Evolutionary conservation across 345 rosid species (phyloP).

Genomic region (Camelina laxa): DNA sequence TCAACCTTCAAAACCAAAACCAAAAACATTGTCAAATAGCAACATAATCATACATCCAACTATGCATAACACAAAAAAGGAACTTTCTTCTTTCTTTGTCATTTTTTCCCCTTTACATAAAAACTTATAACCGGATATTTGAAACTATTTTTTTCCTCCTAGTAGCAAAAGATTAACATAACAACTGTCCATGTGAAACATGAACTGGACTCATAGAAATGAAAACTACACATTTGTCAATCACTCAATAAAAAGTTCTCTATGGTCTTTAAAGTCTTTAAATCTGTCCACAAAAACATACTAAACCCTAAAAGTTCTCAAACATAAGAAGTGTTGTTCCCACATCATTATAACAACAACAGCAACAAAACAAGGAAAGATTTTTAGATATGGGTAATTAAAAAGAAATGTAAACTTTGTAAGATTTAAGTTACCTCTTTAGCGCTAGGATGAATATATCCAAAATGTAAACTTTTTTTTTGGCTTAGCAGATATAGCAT

Average conservation of each 20-base stretch:
- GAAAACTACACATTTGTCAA: not conserved
- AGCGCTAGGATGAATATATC: too few species aligned
- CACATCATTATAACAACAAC: not conserved
- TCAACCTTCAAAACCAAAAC: constrained; percentile 24
- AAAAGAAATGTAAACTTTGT: not conserved
- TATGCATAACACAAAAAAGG: too few species aligned
- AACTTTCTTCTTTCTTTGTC: too few species aligned
- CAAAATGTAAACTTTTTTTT: too few species aligned
- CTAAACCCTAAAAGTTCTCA: constrained; percentile 33
- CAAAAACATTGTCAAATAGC: not conserved
- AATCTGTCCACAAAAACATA: constrained; percentile 14
- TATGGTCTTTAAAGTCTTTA: constrained; percentile 14
- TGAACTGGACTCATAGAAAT: constrained; percentile 37
- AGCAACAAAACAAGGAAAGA: constrained; percentile 13
- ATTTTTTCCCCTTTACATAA: not conserved
- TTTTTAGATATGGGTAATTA: not conserved
- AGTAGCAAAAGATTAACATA: constrained; percentile 17
- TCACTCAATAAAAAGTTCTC: not conserved
- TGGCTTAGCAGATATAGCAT: too few species aligned
- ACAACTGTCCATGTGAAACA: constrained; percentile 39
- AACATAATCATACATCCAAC: too few species aligned
- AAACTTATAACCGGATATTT: constrained; percentile 17
- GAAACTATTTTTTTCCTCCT: constrained; percentile 19
- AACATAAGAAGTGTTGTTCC: not conserved
- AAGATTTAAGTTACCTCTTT: too few species aligned